Conservation (phyloP, 2,329 filamentous ascomycete species). For the Zelopaecilomyces penicillatus region DNA sequence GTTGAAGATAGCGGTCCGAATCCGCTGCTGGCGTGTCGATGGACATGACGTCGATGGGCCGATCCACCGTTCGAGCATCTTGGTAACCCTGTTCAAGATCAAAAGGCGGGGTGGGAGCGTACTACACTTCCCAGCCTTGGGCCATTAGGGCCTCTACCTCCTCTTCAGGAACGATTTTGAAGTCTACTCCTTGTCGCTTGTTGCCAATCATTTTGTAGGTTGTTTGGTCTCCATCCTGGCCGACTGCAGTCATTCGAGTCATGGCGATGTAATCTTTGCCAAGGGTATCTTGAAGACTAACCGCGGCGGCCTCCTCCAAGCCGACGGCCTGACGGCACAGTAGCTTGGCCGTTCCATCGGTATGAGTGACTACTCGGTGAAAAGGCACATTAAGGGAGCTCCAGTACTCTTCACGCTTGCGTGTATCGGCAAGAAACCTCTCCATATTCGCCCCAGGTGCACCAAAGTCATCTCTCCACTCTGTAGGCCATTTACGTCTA, state of each 20-base stretch:
- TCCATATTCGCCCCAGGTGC: not conserved
- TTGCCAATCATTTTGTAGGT: no score
- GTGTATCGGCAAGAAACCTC: not conserved
- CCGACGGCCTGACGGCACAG: not conserved
- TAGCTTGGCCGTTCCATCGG: not conserved
- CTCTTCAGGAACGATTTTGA: conserved; percentile 1
- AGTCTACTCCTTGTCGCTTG: no score
- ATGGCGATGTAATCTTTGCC: no score
- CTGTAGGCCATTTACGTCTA: not conserved
- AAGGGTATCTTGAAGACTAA: no score
- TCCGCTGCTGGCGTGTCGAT: conserved; percentile 7
- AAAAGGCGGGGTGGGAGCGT: conserved; percentile 2
- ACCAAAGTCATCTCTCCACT: not conserved
- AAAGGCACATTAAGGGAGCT: not conserved
- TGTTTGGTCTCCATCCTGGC: no score
- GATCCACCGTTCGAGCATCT: not conserved
- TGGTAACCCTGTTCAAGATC: conserved; percentile 2
- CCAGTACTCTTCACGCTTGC: not conserved
- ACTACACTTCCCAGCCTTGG: conserved; percentile 9
- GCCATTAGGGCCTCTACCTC: not conserved
- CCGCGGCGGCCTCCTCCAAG: not conserved
- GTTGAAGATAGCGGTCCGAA: conserved; percentile 1
- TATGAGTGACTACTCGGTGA: not conserved
- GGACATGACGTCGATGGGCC: conserved; percentile 4
- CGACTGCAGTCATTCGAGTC: no score